Conservation (phyloP, 345 rosid species). For the Dipteronia sinensis region DNA sequence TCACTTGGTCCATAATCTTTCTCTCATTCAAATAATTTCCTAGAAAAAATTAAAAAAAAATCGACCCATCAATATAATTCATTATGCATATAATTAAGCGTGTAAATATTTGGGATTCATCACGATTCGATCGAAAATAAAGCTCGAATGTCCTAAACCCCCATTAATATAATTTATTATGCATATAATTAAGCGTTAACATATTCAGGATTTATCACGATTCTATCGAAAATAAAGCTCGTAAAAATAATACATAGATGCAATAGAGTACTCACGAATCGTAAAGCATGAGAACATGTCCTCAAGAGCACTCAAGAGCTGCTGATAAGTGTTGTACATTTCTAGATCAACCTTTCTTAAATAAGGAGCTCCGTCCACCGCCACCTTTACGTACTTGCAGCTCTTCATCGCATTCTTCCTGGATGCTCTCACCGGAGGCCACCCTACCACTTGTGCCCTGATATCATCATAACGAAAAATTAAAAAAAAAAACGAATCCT, state of each 20-base stretch:
- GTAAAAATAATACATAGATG: background rate
- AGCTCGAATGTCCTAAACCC: background rate
- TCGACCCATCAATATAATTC: no score
- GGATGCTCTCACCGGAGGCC: slow-evolving; percentile 68
- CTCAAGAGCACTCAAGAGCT: slow-evolving; percentile 50
- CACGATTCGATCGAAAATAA: background rate
- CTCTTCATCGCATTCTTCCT: slow-evolving; percentile 36
- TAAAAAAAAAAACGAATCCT: background rate
- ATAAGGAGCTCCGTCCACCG: slow-evolving; percentile 74
- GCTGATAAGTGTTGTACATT: slow-evolving; percentile 43
- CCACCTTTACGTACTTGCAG: slow-evolving; percentile 68
- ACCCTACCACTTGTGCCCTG: slow-evolving; percentile 65
- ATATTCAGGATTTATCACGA: background rate
- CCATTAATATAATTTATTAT: no score
- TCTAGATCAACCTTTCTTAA: slow-evolving; percentile 70
- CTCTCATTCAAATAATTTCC: slow-evolving; percentile 46
- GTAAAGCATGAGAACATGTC: slow-evolving; percentile 57
- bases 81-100: no score
- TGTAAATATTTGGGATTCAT: no score
- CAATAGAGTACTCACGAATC: slow-evolving; percentile 36
- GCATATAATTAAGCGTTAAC: no score
- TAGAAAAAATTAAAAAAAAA: slow-evolving; percentile 10
- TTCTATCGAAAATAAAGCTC: background rate
- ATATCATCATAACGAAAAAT: background rate
- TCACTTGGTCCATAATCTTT: slow-evolving; percentile 32